Conservation (phyloP, 75 land plant genomes). For the Pinus tabuliformis region DNA sequence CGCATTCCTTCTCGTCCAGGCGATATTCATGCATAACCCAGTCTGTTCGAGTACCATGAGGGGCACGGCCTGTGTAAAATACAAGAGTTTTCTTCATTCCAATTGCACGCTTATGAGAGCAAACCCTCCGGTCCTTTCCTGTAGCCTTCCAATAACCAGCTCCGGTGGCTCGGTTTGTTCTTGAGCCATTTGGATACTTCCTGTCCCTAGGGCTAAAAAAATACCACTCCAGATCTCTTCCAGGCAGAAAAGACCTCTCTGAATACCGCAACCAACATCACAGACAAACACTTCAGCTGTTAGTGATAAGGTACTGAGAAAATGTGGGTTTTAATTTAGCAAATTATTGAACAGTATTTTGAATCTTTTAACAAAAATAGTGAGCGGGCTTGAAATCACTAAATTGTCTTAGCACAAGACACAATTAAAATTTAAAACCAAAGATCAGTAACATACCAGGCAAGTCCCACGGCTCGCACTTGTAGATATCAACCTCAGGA, state of each 20-base stretch:
- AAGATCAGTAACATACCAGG: not conserved
- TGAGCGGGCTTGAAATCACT: too few relatives aligned
- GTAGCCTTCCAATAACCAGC: conserved; percentile 12
- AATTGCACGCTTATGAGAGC: not conserved
- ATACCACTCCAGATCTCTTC: conserved; percentile 12
- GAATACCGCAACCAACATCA: too few relatives aligned
- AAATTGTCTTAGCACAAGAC: too few relatives aligned
- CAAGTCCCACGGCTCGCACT: conserved; percentile 11
- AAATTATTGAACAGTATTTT: too few relatives aligned
- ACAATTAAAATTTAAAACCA: too few relatives aligned
- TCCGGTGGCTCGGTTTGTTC: conserved; percentile 13
- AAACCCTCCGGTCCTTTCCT: not conserved
- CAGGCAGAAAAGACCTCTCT: not conserved
- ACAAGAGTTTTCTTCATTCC: conserved; percentile 19
- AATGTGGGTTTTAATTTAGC: too few relatives aligned
- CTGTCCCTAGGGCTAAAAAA: conserved; percentile 9
- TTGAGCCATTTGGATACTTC: conserved; percentile 9
- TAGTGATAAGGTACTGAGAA: too few relatives aligned
- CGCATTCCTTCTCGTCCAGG: not conserved
- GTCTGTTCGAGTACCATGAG: conserved; percentile 11
- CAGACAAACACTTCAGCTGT: too few relatives aligned
- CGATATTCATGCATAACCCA: conserved; percentile 23
- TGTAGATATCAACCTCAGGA: conserved; percentile 9
- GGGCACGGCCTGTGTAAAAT: conserved; percentile 19
- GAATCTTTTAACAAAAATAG: too few relatives aligned